Evolutionary conservation across 768 basidiomycete species (phyloP).

Genomic region (Porpolomopsis calyptriformis): DNA sequence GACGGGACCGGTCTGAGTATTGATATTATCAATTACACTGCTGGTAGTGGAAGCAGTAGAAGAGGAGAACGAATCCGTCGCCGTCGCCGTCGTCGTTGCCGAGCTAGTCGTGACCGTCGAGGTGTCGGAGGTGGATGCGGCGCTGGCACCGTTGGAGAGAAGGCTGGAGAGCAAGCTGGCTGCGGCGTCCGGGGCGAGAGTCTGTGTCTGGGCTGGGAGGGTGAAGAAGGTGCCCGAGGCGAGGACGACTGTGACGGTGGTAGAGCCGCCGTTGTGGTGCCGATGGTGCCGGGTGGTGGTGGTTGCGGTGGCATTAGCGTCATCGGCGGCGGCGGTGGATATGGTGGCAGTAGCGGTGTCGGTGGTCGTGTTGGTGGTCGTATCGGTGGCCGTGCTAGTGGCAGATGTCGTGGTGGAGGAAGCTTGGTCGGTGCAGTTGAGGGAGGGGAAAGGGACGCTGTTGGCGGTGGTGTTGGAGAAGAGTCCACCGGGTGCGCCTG

Average conservation of each 20-base stretch:
- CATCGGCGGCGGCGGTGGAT: constrained; percentile 22
- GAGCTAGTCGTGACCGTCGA: not conserved
- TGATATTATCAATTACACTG: not conserved
- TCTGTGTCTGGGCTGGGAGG: constrained; percentile 29
- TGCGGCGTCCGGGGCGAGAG: constrained; percentile 34
- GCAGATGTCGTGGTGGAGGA: constrained; percentile 17
- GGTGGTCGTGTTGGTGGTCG: not conserved
- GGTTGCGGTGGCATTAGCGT: constrained; percentile 14
- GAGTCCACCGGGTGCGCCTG: constrained; percentile 36
- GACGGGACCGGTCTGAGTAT: not conserved
- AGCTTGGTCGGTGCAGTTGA: constrained; percentile 19
- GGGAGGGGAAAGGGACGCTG: constrained; percentile 3
- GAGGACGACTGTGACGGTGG: too few relatives aligned
- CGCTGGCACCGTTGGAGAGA: constrained; percentile 15
- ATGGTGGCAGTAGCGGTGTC: constrained; percentile 4
- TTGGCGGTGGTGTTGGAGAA: constrained; percentile 10
- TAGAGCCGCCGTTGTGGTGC: too few relatives aligned
- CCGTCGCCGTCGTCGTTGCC: not conserved
- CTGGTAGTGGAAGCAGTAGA: not conserved
- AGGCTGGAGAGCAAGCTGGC: constrained; percentile 31
- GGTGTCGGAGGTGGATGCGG: not conserved
- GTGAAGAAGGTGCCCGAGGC: constrained; percentile 15
- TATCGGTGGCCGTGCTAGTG: too few relatives aligned
- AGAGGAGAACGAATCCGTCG: not conserved
- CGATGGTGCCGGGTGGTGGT: too few relatives aligned